These are phyloP conservation scores for Cephalotrichum gorgonifer DNA, from an alignment of 2,329 filamentous ascomycete species.

Conservation along the genomic window DNA sequence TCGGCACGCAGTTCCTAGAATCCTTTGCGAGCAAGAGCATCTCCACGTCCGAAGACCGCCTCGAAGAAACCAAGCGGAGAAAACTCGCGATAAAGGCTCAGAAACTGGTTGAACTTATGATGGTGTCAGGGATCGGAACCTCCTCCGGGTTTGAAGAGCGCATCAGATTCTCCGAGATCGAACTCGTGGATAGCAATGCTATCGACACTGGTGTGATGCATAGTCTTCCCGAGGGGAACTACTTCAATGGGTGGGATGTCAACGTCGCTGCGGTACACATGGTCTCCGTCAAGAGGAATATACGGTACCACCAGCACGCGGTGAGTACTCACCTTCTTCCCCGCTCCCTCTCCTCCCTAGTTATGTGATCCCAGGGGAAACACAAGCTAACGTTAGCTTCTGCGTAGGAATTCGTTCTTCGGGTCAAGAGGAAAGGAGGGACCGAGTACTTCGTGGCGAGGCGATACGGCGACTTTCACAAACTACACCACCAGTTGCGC, in stretches of 20 bases:
- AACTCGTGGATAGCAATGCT: constrained; percentile 87
- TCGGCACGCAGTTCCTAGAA: constrained; percentile 66
- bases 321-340: constrained; percentile 39
- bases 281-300: constrained; percentile 70
- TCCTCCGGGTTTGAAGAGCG: constrained; percentile 96
- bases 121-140: constrained; percentile 94
- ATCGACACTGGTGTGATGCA: constrained; percentile 83
- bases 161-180: constrained; percentile 92
- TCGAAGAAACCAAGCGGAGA: constrained; percentile 90
- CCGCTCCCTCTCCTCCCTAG: not conserved
- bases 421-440: constrained; percentile 69
- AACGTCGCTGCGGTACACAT: constrained; percentile 87
- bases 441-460: constrained; percentile 71
- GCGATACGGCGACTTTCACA: constrained; percentile 79
- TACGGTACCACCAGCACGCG: constrained; percentile 85
- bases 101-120: constrained; percentile 97
- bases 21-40: constrained; percentile 97
- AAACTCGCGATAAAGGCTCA: constrained; percentile 89
- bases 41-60: constrained; percentile 87
- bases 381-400: not conserved
- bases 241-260: constrained; percentile 92
- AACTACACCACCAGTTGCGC: constrained; percentile 67
- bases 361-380: no score
- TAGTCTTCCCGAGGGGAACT: constrained; percentile 82
- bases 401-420: constrained; percentile 74